Conservation (phyloP, 371 early-diverging fungal species). For the Rhizopus microsporus region DNA sequence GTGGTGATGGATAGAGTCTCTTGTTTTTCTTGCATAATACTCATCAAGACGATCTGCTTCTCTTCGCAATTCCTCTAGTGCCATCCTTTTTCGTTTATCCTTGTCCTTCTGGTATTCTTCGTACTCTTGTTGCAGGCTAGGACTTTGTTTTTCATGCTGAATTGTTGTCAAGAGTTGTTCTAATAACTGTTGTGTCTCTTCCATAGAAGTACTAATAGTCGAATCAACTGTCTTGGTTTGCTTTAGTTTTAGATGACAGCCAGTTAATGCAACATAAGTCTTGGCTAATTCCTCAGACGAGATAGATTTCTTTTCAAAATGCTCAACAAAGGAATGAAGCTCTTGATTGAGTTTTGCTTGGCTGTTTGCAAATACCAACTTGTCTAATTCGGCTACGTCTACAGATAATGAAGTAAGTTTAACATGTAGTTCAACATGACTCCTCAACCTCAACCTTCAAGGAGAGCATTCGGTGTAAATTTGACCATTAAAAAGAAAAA, state of each 20-base stretch:
- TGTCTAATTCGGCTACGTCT: slow-evolving; percentile 18
- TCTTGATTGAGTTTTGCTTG: slow-evolving; percentile 10
- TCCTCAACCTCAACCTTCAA: not conserved
- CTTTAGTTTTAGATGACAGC: slow-evolving; percentile 7
- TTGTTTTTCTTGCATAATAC: slow-evolving; percentile 25
- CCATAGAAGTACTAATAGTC: not conserved
- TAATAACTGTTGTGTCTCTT: not conserved
- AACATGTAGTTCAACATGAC: not conserved
- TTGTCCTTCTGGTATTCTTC: slow-evolving; percentile 8
- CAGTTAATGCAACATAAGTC: slow-evolving; percentile 20
- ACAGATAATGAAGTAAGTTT: not conserved
- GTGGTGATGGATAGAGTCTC: slow-evolving; percentile 22
- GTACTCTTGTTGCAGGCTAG: not conserved
- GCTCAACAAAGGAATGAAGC: slow-evolving; percentile 15
- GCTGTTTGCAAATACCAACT: slow-evolving; percentile 18
- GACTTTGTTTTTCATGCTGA: not conserved
- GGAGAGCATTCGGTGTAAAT: not conserved
- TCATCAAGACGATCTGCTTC: slow-evolving; percentile 24
- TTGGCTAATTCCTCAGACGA: slow-evolving; percentile 11
- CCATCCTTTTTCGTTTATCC: slow-evolving; percentile 4
- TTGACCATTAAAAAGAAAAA: not conserved
- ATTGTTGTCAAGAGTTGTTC: not conserved
- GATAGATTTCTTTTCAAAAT: slow-evolving; percentile 10
- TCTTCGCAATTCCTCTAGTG: slow-evolving; percentile 9
- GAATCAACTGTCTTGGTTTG: not conserved